Percentiles rank a stretch among this genome's conserved stretches.
Evolutionary conservation across 306 rosid species (phyloP).

Genomic region (Fagus crenata): DNA sequence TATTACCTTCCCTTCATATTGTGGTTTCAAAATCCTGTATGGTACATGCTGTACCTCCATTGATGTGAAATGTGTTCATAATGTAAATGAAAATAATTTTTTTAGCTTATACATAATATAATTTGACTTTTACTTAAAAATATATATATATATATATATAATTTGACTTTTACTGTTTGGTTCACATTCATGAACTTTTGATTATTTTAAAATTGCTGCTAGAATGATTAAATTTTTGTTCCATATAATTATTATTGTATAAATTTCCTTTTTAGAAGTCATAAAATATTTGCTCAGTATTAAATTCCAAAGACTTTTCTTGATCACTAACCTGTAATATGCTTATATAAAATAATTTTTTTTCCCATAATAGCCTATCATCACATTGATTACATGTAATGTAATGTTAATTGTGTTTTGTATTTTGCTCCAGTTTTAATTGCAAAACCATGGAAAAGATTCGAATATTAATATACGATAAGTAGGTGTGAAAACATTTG

Average conservation of each 20-base stretch:
- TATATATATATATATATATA: no score
- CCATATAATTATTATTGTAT: background rate
- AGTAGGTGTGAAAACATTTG: background rate
- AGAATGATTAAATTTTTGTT: background rate
- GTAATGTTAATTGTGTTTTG: background rate
- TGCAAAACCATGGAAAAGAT: background rate
- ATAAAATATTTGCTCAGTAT: background rate
- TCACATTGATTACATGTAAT: background rate
- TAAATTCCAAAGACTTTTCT: background rate
- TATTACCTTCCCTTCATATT: background rate
- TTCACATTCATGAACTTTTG: background rate
- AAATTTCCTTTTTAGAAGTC: background rate
- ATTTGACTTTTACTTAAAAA: no score
- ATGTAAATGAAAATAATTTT: background rate
- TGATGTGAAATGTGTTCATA: background rate
- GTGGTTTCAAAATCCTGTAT: background rate
- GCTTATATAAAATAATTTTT: no score
- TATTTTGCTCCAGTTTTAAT: background rate
- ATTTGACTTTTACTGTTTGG: background rate
- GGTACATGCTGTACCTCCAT: background rate
- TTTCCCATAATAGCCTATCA: background rate
- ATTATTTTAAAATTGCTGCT: background rate
- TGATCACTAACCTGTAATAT: background rate
- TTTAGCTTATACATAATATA: no score
- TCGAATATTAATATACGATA: background rate